Evolutionary conservation across 2,329 filamentous ascomycete genomes (phyloP).

Genomic region (Trichoderma aggressivum): DNA sequence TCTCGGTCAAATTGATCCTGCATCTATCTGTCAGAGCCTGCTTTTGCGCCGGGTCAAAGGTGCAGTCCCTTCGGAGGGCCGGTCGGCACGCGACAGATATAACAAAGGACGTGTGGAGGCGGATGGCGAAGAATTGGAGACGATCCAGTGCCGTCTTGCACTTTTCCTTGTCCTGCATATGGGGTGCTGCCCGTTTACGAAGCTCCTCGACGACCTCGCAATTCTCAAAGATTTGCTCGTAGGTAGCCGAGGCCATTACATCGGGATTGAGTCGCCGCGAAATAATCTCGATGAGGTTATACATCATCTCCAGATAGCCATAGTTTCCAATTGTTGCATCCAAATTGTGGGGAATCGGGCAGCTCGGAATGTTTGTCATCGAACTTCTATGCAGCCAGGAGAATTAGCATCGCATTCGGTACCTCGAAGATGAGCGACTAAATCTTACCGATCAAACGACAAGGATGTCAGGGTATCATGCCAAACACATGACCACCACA

Average conservation of each 20-base stretch:
- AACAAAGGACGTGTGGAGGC: constrained; percentile 63
- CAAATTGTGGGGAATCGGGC: constrained; percentile 48
- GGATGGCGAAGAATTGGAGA: constrained; percentile 61
- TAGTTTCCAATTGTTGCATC: constrained; percentile 45
- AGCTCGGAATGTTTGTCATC: constrained; percentile 59
- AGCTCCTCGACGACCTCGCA: constrained; percentile 54
- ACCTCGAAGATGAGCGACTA: background rate
- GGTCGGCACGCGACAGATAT: constrained; percentile 64
- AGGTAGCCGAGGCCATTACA: constrained; percentile 46
- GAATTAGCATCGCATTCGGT: background rate
- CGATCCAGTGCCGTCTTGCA: constrained; percentile 62
- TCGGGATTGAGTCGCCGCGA: constrained; percentile 57
- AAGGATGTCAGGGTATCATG: constrained; percentile 64
- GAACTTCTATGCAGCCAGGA: constrained; percentile 45
- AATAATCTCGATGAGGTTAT: constrained; percentile 60
- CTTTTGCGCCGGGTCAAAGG: constrained; percentile 51
- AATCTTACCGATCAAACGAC: constrained; percentile 58
- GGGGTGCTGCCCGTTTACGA: constrained; percentile 46
- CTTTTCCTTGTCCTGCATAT: constrained; percentile 57
- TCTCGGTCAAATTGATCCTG: constrained; percentile 61
- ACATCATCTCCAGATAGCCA: constrained; percentile 63
- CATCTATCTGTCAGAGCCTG: constrained; percentile 54
- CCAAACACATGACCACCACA: constrained; percentile 66
- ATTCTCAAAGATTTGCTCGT: constrained; percentile 55
- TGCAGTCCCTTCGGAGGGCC: constrained; percentile 54